Evolutionary conservation across 805 yeast species (phyloP).

Genomic region (Yueomyces sp.): DNA sequence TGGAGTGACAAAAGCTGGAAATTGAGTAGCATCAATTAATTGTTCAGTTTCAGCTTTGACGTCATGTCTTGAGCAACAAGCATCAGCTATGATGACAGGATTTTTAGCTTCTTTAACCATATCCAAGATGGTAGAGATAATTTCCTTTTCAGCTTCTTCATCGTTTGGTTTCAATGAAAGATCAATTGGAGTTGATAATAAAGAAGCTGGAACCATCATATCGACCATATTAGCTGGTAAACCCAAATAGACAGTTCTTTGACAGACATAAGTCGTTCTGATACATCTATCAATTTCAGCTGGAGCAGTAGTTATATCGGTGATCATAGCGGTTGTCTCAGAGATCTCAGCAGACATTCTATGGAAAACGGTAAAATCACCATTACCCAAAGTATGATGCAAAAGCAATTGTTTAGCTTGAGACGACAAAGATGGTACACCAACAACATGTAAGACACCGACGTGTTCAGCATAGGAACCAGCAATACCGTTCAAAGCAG

Average conservation of each 20-base stretch:
- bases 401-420: conserved; percentile 59
- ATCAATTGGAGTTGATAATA: conserved; percentile 54
- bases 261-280: conserved; percentile 53
- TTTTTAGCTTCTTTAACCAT: conserved; percentile 45
- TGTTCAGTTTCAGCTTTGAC: conserved; percentile 49
- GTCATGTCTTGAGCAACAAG: conserved; percentile 72
- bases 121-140: conserved; percentile 36
- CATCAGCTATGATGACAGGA: conserved; percentile 73
- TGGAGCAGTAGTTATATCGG: conserved; percentile 54
- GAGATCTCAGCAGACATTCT: conserved; percentile 67
- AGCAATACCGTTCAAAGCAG: conserved; percentile 76
- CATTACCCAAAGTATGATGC: conserved; percentile 78
- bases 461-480: conserved; percentile 87
- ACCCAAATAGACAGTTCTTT: conserved; percentile 75
- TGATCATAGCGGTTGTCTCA: conserved; percentile 49
- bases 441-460: conserved; percentile 73
- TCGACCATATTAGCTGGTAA: conserved; percentile 74
- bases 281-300: conserved; percentile 61
- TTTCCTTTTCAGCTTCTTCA: conserved; percentile 49
- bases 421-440: conserved; percentile 68
- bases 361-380: conserved; percentile 67
- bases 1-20: conserved; percentile 77
- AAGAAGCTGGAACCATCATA: conserved; percentile 39
- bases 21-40: conserved; percentile 54
- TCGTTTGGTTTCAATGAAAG: conserved; percentile 45